Base-by-base conservation (phyloP, 2,329 filamentous ascomycete species). In the Xenoacremonium recifei region DNA sequence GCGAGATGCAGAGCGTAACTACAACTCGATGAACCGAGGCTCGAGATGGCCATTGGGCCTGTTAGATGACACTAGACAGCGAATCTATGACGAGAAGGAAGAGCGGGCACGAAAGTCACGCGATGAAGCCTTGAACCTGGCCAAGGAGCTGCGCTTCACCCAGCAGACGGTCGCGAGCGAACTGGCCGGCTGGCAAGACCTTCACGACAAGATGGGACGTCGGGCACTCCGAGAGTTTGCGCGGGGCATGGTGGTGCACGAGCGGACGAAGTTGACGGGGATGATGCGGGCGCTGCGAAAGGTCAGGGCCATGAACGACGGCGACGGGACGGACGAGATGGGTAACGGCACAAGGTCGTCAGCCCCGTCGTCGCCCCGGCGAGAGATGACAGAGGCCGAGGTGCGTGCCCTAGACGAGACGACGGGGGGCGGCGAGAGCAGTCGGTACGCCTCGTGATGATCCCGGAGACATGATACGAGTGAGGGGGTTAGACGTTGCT, bases 131-230 rank as follows among this genome's bases (percentile, higher is more conserved):
- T 79, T 84, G 16, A 79, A 82, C 32, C 67, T 96, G n/a, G 84
- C 85, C 0, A 81, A 81, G 38, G 93, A 99, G 65, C 71, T 99
- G 41, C 74, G 89, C 37, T 96, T 93, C 64, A 96, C 91, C 35
- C 92, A 96, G 68, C 89, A 95, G 64, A 89, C 92, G 12, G 92
- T 97, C 18, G 92, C 95, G 6, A 78, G 82, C 2, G 93, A 99
- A 68, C 66, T 99, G 42, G 93, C 93, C 1, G 90, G 88, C 13
- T 99, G 93, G 89, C 91, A 96, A 59, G 89, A 95, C 30, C 80
- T 90, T 70, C 83, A 95, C 58, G 88, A 89, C 52, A 81, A 79
- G 57, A 82, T 88, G 68, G 90, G 87, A 2, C 73, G 83, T 47
- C 79, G 79, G 44, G 87, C 89, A 20, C 79, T 96, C 47, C 80